Conservation (phyloP, 1,284 basidiomycete species). For the Ganoderma meredithae region DNA sequence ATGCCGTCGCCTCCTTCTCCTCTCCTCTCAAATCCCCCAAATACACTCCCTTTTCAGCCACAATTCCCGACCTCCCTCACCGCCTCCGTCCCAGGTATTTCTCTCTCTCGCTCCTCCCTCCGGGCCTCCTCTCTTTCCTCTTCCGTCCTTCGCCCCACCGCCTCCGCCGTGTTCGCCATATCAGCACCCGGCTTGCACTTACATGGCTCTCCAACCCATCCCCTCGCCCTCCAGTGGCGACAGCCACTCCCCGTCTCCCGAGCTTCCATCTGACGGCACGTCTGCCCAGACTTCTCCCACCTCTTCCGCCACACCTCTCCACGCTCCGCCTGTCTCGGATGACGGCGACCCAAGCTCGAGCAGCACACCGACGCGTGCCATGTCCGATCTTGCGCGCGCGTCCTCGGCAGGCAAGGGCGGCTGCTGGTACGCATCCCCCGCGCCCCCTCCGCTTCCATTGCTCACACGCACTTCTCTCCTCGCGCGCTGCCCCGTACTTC, state of each 20-base stretch:
- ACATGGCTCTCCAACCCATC: conserved; percentile 38
- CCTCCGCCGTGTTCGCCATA: conserved; percentile 10
- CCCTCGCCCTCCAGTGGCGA: conserved; percentile 48
- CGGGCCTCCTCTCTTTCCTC: conserved; percentile 15
- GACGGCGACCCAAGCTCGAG: conserved; percentile 43
- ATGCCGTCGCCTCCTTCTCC: conserved; percentile 38
- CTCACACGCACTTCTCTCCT: conserved; percentile 20
- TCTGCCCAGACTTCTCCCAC: conserved; percentile 42
- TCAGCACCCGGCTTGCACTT: conserved; percentile 9
- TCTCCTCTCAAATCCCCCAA: conserved; percentile 38
- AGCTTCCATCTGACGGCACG: conserved; percentile 36
- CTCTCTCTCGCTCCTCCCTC: conserved; percentile 19
- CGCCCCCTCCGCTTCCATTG: conserved; percentile 12
- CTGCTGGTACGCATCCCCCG: conserved; percentile 64
- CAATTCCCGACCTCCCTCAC: conserved; percentile 35
- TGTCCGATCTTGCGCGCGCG: conserved; percentile 60
- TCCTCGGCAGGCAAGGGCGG: conserved; percentile 70
- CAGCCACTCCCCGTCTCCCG: conserved; percentile 41
- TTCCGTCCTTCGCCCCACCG: conserved; percentile 17
- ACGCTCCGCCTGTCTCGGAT: conserved; percentile 33
- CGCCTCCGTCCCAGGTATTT: conserved; percentile 30
- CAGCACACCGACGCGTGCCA: conserved; percentile 56
- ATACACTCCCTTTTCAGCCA: conserved; percentile 36
- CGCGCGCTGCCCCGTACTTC: conserved; percentile 19
- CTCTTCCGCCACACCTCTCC: conserved; percentile 36